phyloP scores from a whole-genome alignment of 768 basidiomycete genomes.

The Rhodotorula toruloides region DNA sequence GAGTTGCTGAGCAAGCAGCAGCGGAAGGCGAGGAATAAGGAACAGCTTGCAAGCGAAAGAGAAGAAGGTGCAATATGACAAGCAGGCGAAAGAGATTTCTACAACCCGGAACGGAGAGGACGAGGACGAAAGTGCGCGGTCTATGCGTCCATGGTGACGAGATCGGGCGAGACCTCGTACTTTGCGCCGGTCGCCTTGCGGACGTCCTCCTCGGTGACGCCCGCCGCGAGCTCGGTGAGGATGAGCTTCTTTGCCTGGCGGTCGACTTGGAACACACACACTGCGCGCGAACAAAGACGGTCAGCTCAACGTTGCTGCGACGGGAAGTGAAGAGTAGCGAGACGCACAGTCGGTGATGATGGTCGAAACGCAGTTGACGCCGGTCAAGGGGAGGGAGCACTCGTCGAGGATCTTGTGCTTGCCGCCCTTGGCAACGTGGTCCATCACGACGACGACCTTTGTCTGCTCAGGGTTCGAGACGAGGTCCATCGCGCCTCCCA shows the following conservation, averaged over 20 bases:
- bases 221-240: conserved; percentile 76
- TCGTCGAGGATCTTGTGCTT: conserved; percentile 73
- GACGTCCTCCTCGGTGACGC: conserved; percentile 75
- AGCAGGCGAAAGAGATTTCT: no score
- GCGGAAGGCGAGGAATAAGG: no score
- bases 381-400: conserved; percentile 80
- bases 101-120: no score
- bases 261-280: conserved; percentile 75
- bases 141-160: conserved; percentile 31
- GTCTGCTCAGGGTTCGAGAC: conserved; percentile 88
- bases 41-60: no score
- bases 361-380: conserved; percentile 76
- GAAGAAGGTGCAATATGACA: no score
- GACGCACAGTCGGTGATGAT: conserved; percentile 83
- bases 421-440: conserved; percentile 84
- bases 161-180: conserved; percentile 52
- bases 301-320: background rate
- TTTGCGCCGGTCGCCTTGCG: conserved; percentile 78
- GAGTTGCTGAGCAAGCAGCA: no score
- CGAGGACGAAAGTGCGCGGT: no score
- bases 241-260: conserved; percentile 64
- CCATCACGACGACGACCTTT: conserved; percentile 53
- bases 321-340: no score
- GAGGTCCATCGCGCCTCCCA: conserved; percentile 66
- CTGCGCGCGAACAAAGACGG: background rate